Percentiles rank a stretch among this genome's conserved stretches.
Conservation (phyloP, 352 stramenopile species). For the Pseudoperonospora humuli region DNA sequence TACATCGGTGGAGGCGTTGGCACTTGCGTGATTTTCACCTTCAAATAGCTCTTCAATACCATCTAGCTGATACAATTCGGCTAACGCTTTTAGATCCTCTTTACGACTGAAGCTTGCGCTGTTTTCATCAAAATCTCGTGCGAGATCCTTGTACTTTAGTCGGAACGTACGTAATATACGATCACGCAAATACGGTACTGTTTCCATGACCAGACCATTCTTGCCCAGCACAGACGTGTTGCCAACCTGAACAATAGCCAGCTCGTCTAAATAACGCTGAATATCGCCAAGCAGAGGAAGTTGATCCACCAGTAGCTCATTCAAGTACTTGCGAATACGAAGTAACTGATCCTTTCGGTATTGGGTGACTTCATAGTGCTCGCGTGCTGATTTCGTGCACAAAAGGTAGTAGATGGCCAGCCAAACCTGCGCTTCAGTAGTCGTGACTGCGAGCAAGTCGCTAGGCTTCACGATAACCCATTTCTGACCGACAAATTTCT, state of each 20-base stretch:
- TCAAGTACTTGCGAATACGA: slow-evolving; percentile 91
- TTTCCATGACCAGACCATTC: slow-evolving; percentile 69
- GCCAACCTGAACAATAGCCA: slow-evolving; percentile 86
- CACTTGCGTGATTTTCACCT: no score
- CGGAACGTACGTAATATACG: slow-evolving; percentile 40
- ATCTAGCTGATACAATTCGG: no score
- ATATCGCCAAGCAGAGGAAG: slow-evolving; percentile 91
- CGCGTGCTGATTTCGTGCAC: slow-evolving; percentile 85
- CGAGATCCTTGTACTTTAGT: slow-evolving; percentile 30
- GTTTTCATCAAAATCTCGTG: slow-evolving; percentile 34
- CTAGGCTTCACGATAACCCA: slow-evolving; percentile 81
- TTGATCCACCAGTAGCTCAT: slow-evolving; percentile 92
- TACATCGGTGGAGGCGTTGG: no score
- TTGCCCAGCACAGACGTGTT: slow-evolving; percentile 21
- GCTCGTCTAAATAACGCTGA: slow-evolving; percentile 92
- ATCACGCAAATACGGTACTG: slow-evolving; percentile 62
- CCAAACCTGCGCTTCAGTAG: slow-evolving; percentile 92
- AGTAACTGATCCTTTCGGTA: slow-evolving; percentile 92
- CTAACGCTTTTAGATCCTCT: no score
- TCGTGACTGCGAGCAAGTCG: slow-evolving; percentile 90
- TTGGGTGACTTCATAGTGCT: slow-evolving; percentile 92
- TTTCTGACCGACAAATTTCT: slow-evolving; percentile 90
- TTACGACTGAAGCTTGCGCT: no score
- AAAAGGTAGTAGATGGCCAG: slow-evolving; percentile 92
- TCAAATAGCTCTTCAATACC: no score